phyloP scores from a whole-genome alignment of 2,329 filamentous ascomycete genomes.

The Colletotrichum neosansevieriae region DNA sequence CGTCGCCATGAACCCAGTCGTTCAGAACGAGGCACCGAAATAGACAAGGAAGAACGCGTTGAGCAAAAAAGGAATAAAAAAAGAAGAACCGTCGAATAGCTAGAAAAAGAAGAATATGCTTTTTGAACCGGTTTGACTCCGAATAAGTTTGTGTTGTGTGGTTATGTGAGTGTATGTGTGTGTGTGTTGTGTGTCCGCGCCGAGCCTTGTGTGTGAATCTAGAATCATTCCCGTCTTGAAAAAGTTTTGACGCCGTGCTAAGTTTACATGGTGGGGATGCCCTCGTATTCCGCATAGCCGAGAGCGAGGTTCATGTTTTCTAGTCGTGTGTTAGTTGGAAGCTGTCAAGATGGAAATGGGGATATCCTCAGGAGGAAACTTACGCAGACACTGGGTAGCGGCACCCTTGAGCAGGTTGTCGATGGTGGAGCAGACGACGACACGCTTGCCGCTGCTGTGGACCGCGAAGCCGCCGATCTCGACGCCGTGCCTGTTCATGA shows the following conservation, averaged over 20 bases:
- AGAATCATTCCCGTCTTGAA: constrained; percentile 15
- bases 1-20: neutral
- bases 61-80: neutral
- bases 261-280: constrained; percentile 72
- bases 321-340: constrained; percentile 48
- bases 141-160: constrained; percentile 31
- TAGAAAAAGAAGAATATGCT: constrained; percentile 25
- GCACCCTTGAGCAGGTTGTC: constrained; percentile 96
- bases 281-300: constrained; percentile 89
- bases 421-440: constrained; percentile 94
- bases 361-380: constrained; percentile 54
- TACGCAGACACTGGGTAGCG: constrained; percentile 91
- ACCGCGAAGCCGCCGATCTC: constrained; percentile 98
- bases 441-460: constrained; percentile 87
- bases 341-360: too few species aligned
- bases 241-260: neutral
- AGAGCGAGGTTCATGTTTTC: constrained; percentile 96
- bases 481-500: constrained; percentile 86
- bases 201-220: constrained; percentile 33
- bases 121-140: constrained; percentile 40
- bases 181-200: constrained; percentile 21
- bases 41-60: neutral
- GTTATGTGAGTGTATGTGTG: neutral
- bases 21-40: constrained; percentile 8
- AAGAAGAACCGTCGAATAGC: constrained; percentile 2